Evolutionary conservation across 352 stramenopile genomes (phyloP), one percentile per base, ranked within the genome.

Genomic region (Phytophthora megakarya): DNA sequence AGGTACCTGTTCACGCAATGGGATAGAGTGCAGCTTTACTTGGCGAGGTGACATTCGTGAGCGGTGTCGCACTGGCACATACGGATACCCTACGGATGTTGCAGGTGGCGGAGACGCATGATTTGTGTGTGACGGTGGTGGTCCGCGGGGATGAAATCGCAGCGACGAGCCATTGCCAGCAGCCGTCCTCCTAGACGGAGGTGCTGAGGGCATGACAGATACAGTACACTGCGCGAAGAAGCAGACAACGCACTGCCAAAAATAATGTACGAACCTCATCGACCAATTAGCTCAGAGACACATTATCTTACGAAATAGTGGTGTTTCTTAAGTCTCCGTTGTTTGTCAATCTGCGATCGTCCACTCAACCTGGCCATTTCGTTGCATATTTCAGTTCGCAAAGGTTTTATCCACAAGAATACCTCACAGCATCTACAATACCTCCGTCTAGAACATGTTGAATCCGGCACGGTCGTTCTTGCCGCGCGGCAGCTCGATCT

Each of bases 401-500:
- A 43, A 42, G 49, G 18, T 37, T 19, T 37, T 23, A 21, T 15
- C 28, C 23, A 60, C 19, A 63, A 63, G 28, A 40, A 42, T 7
- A 28, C 33, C 16, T n/a, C 26, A 42, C 32, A 23, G 18, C 21
- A 30, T 32, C 55, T 55, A 48, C 18, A 23, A 44, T n/a, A 7
- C 23, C 35, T 53, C 26, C 3, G 26, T 70, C 66, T 89, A 93
- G 61, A 90, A 93, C 84, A 95, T 95, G 69, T 80, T 87, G 67
- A 88, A 92, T 5, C 76, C 79, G n/a, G 67, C 71, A 60, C 84
- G 81, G 51, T 90, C 82, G 52, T 77, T 81, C 15, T 75, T 76
- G 58, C 84, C 84, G 39, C 86, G 84, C 22, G 86, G 86, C 49
- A 83, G 57, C 61, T 84, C 58, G 71, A 95, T 89, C 73, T 95